phyloP scores from a whole-genome alignment of 305 asterid species.

The Withania somnifera region DNA sequence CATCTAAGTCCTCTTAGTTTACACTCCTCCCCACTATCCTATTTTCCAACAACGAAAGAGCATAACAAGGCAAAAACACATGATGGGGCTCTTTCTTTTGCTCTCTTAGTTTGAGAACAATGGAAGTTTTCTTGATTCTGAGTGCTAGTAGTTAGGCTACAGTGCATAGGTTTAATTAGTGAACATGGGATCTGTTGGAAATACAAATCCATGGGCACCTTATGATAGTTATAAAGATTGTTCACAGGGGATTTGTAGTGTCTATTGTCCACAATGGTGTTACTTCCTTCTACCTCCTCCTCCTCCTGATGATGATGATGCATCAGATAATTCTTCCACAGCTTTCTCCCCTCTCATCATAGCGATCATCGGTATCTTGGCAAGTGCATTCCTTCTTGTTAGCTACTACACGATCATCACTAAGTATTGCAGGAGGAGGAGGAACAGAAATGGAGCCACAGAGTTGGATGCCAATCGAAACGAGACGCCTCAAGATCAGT shows the following conservation, averaged over 20 bases:
- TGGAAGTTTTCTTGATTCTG: not conserved
- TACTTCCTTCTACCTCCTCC: slow-evolving; percentile 68
- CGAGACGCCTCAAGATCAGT: slow-evolving; percentile 28
- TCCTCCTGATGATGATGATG: slow-evolving; percentile 24
- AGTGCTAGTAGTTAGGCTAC: not conserved
- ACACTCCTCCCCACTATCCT: slow-evolving; percentile 3
- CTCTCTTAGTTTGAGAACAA: not conserved
- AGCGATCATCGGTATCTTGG: slow-evolving; percentile 52
- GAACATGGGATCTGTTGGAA: slow-evolving; percentile 41
- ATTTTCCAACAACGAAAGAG: not conserved
- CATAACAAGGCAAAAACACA: not conserved
- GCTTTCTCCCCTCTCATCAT: slow-evolving; percentile 60
- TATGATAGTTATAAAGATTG: slow-evolving; percentile 53
- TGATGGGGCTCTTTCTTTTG: slow-evolving; percentile 1
- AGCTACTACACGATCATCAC: slow-evolving; percentile 62
- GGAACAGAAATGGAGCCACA: not conserved
- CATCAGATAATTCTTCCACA: slow-evolving; percentile 29
- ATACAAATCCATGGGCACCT: slow-evolving; percentile 51
- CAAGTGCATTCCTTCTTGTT: slow-evolving; percentile 50
- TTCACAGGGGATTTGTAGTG: slow-evolving; percentile 64
- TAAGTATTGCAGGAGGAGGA: slow-evolving; percentile 35
- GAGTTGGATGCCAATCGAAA: slow-evolving; percentile 15
- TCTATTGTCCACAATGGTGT: slow-evolving; percentile 75
- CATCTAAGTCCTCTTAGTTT: slow-evolving; percentile 29
- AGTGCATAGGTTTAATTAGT: not conserved